Percentiles rank a stretch among this genome's conserved stretches.
phyloP scores from a whole-genome alignment of 2,329 filamentous ascomycete genomes.

The Ophiognomonia clavigignenti-juglandacearum region DNA sequence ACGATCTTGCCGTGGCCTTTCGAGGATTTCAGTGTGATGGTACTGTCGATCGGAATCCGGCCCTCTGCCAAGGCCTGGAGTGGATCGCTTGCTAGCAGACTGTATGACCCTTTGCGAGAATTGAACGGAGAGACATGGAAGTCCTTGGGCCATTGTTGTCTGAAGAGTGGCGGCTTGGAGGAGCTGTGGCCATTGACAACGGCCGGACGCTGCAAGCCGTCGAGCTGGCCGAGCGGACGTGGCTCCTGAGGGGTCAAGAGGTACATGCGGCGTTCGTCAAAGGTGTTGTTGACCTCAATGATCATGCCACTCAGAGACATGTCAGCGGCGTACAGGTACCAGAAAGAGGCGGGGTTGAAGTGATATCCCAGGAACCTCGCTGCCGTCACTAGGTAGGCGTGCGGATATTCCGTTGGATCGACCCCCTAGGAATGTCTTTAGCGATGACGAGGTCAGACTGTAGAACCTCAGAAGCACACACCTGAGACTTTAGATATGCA shows the following conservation, averaged over 20 bases:
- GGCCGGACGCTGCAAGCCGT: background rate
- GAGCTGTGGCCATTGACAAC: background rate
- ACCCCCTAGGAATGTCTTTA: conserved; percentile 39
- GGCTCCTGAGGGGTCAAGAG: conserved; percentile 40
- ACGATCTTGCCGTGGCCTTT: conserved; percentile 57
- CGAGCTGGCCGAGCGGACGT: conserved; percentile 15
- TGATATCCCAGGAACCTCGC: conserved; percentile 64
- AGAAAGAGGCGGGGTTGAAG: conserved; percentile 75
- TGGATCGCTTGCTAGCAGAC: conserved; percentile 43
- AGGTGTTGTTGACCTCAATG: conserved; percentile 73
- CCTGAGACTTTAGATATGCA: conserved; percentile 52
- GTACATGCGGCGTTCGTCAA: conserved; percentile 66
- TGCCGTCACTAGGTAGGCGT: conserved; percentile 68
- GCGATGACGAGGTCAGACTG: background rate
- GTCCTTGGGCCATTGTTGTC: conserved; percentile 59
- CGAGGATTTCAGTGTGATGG: conserved; percentile 56
- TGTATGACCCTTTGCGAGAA: conserved; percentile 51
- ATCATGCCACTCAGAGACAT: conserved; percentile 59
- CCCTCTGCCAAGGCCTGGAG: conserved; percentile 34
- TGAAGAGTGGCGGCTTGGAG: conserved; percentile 30
- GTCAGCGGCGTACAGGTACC: conserved; percentile 65
- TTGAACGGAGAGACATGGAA: conserved; percentile 78
- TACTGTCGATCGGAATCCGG: conserved; percentile 47
- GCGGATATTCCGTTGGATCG: conserved; percentile 55
- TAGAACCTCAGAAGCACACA: conserved; percentile 28